Evolutionary conservation across 176 grass and related monocot species (phyloP), one percentile per base, ranked within the genome.

Genomic region (Puya raimondii): DNA sequence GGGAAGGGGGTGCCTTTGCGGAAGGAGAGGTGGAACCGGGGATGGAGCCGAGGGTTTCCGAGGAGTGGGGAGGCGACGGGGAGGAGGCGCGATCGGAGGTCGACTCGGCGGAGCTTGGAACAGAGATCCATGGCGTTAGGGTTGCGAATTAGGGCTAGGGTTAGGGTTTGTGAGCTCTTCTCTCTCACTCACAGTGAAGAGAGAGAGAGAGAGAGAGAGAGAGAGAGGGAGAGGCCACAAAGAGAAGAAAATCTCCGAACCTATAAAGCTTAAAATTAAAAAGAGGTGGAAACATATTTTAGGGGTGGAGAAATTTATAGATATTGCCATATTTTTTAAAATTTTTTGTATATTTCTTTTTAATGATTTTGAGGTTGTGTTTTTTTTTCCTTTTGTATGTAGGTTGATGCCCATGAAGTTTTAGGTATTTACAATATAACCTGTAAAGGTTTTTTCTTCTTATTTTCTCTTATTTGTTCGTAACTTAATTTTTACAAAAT

Each of bases 21-120:
- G 68, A 59, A 6, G 22, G 67, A 26, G 4, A 63, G 50, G 42
- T 63, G 70, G 33, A 5, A 9, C 65, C 61, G 25, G 69, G 65
- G 59, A 27, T n/a, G 1, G 59, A 47, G 16, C 33, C 4, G 33
- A 42, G 33, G 33, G 33, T 42, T 42, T 42, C 33, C 33, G 33
- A 42, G 33, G 33, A 42, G 68, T 27, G 23, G 68, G 76, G 51
- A 74, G 81, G 66, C 69, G 73, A 47, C 79, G 72, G 72, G 78
- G 57, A 79, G 57, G 81, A 69, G 69, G 12, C 75, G 42, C 6
- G 65, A 69, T 12, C 75, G 75, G 18, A 77, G 52, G 50, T 58
- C 53, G 52, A 77, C 25, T 53, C 76, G 73, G 8, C 72, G 70
- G 47, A 88, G 82, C 79, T 88, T 91, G 79, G 70, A 63, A 66